Conservation (phyloP, 2,329 filamentous ascomycete genomes). For the Colletotrichum plurivorum region DNA sequence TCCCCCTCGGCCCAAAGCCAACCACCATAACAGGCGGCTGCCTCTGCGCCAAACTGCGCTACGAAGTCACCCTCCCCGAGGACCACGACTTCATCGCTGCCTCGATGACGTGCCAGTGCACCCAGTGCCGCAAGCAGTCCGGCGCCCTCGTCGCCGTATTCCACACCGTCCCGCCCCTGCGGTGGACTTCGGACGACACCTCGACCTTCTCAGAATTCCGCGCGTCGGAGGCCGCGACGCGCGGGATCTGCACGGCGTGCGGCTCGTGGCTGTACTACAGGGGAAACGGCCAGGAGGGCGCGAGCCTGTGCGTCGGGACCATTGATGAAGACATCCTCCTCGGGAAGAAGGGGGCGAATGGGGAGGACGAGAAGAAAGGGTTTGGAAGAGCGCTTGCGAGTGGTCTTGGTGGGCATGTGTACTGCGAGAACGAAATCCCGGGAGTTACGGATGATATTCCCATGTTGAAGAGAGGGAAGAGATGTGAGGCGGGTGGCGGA, state of each 20-base stretch:
- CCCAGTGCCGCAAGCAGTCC: conserved; percentile 67
- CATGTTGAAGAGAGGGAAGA: conserved; percentile 19
- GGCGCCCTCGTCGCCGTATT: conserved; percentile 61
- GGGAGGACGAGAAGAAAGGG: conserved; percentile 38
- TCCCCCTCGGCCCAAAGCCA: conserved; percentile 43
- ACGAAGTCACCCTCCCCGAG: conserved; percentile 60
- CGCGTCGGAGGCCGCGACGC: conserved; percentile 55
- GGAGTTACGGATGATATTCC: conserved; percentile 62
- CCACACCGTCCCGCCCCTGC: conserved; percentile 56
- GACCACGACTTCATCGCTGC: conserved; percentile 60
- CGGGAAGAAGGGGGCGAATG: conserved; percentile 14
- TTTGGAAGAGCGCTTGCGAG: conserved; percentile 58
- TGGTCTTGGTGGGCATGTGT: conserved; percentile 54
- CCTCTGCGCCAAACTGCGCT: conserved; percentile 65
- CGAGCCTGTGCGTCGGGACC: conserved; percentile 58
- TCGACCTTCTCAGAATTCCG: conserved; percentile 56
- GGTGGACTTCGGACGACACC: conserved; percentile 47
- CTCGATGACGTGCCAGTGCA: conserved; percentile 67
- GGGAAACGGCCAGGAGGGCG: conserved; percentile 45
- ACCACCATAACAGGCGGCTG: conserved; percentile 63
- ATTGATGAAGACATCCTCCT: conserved; percentile 61
- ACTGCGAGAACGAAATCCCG: conserved; percentile 60
- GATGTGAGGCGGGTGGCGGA: background rate
- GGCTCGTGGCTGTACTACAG: conserved; percentile 65
- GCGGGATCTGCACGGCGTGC: conserved; percentile 64